Base-by-base conservation (phyloP, 2,329 filamentous ascomycete genomes). In the Aspergillus sp. region DNA sequence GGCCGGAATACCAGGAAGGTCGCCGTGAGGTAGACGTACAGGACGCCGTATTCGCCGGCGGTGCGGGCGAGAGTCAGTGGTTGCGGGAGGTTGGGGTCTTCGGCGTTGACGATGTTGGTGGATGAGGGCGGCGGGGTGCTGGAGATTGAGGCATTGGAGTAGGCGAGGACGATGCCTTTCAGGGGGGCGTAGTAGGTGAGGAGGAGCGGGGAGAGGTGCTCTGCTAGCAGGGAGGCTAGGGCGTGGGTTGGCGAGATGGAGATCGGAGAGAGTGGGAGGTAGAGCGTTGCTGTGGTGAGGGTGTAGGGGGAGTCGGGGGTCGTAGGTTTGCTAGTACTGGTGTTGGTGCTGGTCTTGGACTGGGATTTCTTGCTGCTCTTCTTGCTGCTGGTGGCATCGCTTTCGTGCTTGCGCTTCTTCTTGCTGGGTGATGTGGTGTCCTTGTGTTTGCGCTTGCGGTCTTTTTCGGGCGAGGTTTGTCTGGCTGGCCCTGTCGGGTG, bases 1-100 rank as follows among this genome's bases (percentile, higher is more conserved):
- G 95, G 94, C 32, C 89, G 85, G 73, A 96, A 96, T 17, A 98
- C 80, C 48, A 96, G 82, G 63, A 96, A 90, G 21, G 96, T 92
- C 1, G 90, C 92, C 0, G 92, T 96, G 21, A 96, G 85, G 88
- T 94, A 98, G 51, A 91, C 86, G 71, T 90, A 97, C 21, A 88
- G 89, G 23, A 92, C 91, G 7, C 90, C 91, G 72, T 93, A 96
- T 77, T 98, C 95, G 77, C 91, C 88, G 42, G 90, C 75, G 2
- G 78, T 74, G 38, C 68, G 69, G n/a, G 78, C 76, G 38, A 80
- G 71, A 0, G 77, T 78, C 39, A 78, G 68, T n/a, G 73, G 73
- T 66, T 76, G 71, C 3, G 75, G 71, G 30, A 36, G 30, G 55
- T 75, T 74, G 13, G 64, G 64, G 23, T 74, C 68, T 52, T 66